Percentiles rank a stretch among this genome's conserved stretches.
Evolutionary conservation across 441 rosid genomes (phyloP).

Genomic region (Eruca vesicaria): DNA sequence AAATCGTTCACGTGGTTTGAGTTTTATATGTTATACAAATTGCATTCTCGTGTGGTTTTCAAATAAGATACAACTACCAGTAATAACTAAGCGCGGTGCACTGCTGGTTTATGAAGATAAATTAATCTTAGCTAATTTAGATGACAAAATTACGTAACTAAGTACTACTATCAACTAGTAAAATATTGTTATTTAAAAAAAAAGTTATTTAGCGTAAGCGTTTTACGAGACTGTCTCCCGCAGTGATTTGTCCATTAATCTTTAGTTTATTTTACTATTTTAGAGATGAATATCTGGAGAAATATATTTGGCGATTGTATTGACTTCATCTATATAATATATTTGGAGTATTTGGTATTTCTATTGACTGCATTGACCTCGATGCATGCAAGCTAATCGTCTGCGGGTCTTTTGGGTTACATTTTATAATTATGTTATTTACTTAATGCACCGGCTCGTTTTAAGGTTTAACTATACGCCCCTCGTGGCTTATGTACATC

Average conservation of each 20-base stretch:
- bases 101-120: not conserved
- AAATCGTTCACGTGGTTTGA: slow-evolving; percentile 25
- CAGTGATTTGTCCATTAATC: not conserved
- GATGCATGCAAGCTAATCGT: slow-evolving; percentile 21
- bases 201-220: not conserved
- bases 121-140: not conserved
- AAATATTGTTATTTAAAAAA: not conserved
- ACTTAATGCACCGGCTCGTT: not conserved
- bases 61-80: not conserved
- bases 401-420: slow-evolving; percentile 24
- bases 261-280: not conserved
- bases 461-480: not conserved
- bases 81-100: not conserved
- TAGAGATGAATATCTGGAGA: not conserved
- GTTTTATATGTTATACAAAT: not conserved
- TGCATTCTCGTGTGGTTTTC: not conserved
- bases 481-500: slow-evolving; percentile 7
- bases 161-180: not conserved
- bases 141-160: not conserved
- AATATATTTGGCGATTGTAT: slow-evolving; percentile 8
- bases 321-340: not conserved
- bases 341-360: not conserved
- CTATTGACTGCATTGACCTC: slow-evolving; percentile 27
- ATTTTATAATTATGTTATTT: too few species aligned
- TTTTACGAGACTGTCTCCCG: not conserved